Evolutionary conservation across 2,329 filamentous ascomycete species (phyloP).

Genomic region (Ophiostoma perfectum): DNA sequence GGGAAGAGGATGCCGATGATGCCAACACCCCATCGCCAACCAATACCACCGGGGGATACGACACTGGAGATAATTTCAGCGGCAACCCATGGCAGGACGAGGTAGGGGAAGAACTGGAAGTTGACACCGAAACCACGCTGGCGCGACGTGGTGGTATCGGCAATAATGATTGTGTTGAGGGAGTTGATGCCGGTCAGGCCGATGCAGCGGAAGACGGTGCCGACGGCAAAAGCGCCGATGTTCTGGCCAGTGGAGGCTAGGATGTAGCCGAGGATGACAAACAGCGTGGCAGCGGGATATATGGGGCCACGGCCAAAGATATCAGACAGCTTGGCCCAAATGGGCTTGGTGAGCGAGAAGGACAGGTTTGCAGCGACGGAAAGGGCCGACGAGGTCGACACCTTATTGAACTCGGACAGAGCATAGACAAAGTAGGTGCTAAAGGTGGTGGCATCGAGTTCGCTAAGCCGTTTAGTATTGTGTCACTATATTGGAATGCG

Average conservation of each 20-base stretch:
- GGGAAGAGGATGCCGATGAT: constrained; percentile 52
- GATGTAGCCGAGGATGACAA: constrained; percentile 54
- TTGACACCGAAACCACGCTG: constrained; percentile 49
- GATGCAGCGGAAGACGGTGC: constrained; percentile 54
- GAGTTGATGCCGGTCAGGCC: constrained; percentile 56
- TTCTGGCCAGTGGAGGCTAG: constrained; percentile 50
- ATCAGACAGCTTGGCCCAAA: constrained; percentile 56
- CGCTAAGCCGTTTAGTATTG: constrained; percentile 12
- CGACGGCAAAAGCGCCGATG: constrained; percentile 48
- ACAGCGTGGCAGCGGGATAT: constrained; percentile 49
- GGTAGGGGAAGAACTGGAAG: constrained; percentile 47
- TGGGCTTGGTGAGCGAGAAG: constrained; percentile 52
- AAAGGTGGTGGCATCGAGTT: constrained; percentile 32
- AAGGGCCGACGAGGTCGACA: constrained; percentile 32
- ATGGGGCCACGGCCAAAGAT: constrained; percentile 59
- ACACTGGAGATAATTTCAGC: constrained; percentile 42
- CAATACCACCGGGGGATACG: constrained; percentile 32
- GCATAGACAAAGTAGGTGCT: constrained; percentile 33
- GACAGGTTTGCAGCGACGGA: constrained; percentile 35
- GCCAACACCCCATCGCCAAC: constrained; percentile 53
- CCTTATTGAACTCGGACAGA: constrained; percentile 31
- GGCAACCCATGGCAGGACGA: constrained; percentile 52
- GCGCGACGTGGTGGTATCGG: constrained; percentile 50
- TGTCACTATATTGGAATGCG: not conserved
- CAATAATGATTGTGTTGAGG: constrained; percentile 58